Conservation (phyloP, 1,139 yeast species). For the Blastobotrys illinoisensis region DNA sequence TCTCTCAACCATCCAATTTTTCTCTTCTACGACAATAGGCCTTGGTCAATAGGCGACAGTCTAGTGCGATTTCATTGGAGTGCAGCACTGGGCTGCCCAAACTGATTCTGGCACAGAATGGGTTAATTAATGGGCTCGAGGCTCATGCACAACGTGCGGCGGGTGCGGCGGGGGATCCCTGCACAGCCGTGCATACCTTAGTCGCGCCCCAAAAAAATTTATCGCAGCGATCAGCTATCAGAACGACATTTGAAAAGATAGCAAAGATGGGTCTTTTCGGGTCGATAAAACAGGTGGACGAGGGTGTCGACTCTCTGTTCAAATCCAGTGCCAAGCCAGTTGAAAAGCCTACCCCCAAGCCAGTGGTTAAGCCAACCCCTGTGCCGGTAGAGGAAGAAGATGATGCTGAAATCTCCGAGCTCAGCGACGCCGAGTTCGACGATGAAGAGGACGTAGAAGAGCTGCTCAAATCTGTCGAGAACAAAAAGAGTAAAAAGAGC, state of each 20-base stretch:
- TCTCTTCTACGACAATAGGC: too few species aligned
- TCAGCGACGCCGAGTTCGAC: conserved; percentile 23
- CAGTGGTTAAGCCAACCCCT: neutral
- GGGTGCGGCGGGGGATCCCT: neutral
- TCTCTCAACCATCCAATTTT: too few species aligned
- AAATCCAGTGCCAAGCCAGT: conserved; percentile 29
- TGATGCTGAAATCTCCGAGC: conserved; percentile 21
- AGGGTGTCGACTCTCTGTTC: conserved; percentile 22
- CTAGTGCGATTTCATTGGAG: too few species aligned
- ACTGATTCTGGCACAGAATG: too few species aligned
- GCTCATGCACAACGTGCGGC: too few species aligned
- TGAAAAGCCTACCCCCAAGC: conserved; percentile 19
- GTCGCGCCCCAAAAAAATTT: neutral
- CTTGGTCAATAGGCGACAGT: too few species aligned
- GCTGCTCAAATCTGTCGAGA: conserved; percentile 15
- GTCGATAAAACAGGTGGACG: conserved; percentile 14
- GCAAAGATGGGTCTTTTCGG: conserved; percentile 7
- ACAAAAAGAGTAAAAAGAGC: conserved; percentile 20
- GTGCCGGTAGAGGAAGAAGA: conserved; percentile 20
- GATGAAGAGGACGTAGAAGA: conserved; percentile 18
- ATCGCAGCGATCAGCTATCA: neutral
- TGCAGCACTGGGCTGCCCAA: too few species aligned
- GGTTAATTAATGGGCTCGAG: too few species aligned
- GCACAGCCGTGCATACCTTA: neutral
- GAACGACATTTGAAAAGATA: neutral